These are phyloP conservation scores for Pseudogymnoascus sp. DNA, from an alignment of 2,329 filamentous ascomycete genomes.

Conservation along the genomic window DNA sequence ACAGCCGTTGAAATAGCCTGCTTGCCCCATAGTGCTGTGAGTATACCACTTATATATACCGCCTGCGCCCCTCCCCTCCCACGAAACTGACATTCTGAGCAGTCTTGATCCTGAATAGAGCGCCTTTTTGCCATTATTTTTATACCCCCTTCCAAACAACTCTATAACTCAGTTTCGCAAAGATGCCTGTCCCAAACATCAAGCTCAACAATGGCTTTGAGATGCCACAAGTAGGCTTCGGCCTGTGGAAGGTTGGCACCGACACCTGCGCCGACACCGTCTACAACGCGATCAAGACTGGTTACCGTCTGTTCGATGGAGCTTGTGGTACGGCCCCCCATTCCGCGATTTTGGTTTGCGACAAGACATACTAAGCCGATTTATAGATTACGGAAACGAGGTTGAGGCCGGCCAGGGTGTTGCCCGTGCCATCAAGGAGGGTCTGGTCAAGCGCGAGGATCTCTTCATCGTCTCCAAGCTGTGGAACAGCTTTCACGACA, in stretches of 20 bases:
- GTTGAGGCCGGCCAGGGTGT: constrained; percentile 69
- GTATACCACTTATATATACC: constrained; percentile 7
- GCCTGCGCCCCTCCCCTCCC: background rate
- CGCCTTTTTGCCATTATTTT: background rate
- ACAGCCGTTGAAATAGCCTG: constrained; percentile 7
- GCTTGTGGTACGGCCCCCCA: constrained; percentile 40
- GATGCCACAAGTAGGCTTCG: constrained; percentile 56
- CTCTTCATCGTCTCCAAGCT: constrained; percentile 92
- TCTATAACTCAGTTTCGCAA: constrained; percentile 10
- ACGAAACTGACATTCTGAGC: background rate
- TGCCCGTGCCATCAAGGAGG: constrained; percentile 70
- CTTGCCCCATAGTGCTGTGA: constrained; percentile 3
- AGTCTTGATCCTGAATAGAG: background rate
- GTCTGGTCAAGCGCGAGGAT: constrained; percentile 73
- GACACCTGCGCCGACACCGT: constrained; percentile 56
- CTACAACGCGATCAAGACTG: constrained; percentile 56
- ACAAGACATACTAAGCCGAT: background rate
- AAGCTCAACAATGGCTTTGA: constrained; percentile 40
- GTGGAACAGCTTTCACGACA: constrained; percentile 86
- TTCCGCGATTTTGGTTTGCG: background rate
- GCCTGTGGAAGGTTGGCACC: constrained; percentile 63
- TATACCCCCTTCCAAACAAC: background rate
- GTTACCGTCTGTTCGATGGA: constrained; percentile 53
- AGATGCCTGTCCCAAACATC: constrained; percentile 31
- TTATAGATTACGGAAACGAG: constrained; percentile 73